A percentile compares a stretch with the other conserved stretches of the same genome.
Evolutionary conservation across 1,284 basidiomycete species (phyloP).

Genomic region (Microbotryum saponariae): DNA sequence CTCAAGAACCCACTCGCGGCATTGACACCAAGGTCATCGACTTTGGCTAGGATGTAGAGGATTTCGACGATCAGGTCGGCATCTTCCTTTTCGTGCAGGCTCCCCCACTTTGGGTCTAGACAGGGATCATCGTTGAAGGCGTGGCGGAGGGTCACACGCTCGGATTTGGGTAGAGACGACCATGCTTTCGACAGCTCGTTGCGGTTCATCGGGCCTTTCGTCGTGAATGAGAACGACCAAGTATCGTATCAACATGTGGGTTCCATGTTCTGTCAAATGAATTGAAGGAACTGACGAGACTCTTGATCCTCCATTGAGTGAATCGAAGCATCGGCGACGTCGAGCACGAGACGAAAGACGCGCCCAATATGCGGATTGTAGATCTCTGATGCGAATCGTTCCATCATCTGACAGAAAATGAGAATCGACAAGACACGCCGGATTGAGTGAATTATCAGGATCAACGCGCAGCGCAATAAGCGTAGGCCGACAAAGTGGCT

Average conservation of each 20-base stretch:
- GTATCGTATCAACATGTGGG: too few relatives aligned
- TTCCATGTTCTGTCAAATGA: neutral
- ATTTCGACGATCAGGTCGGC: constrained; percentile 19
- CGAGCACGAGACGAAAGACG: constrained; percentile 63
- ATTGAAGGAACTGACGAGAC: constrained; percentile 50
- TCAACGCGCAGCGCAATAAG: neutral
- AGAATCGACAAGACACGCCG: too few relatives aligned
- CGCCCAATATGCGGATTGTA: constrained; percentile 66
- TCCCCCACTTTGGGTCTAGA: too few relatives aligned
- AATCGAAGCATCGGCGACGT: constrained; percentile 46
- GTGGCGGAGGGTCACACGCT: too few relatives aligned
- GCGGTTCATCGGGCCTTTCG: too few relatives aligned
- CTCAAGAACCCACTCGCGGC: too few relatives aligned
- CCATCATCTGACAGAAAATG: constrained; percentile 54
- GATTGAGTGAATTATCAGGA: too few relatives aligned
- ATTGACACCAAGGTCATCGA: constrained; percentile 31
- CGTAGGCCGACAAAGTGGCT: constrained; percentile 27
- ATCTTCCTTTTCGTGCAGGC: constrained; percentile 1
- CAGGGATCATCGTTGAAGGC: too few relatives aligned
- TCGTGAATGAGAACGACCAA: too few relatives aligned
- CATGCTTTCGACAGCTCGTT: too few relatives aligned
- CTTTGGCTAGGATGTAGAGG: constrained; percentile 24
- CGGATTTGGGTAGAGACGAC: too few relatives aligned
- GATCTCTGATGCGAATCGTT: constrained; percentile 62
- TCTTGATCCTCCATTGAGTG: constrained; percentile 52